A percentile compares a stretch with the other conserved stretches of the same genome.
Conservation (phyloP, 768 basidiomycete species). For the Paxillus involutus region DNA sequence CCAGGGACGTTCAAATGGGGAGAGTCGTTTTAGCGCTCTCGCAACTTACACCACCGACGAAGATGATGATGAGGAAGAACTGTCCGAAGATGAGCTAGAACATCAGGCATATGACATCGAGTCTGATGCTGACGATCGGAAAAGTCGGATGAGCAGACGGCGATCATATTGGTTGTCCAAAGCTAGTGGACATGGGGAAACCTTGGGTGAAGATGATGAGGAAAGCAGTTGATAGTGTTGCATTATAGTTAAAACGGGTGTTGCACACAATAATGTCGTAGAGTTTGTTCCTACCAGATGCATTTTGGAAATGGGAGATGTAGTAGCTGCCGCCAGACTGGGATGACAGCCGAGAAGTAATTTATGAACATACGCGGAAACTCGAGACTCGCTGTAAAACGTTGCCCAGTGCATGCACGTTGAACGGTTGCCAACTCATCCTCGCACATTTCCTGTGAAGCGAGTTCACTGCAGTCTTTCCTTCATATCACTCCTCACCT, state of each 20-base stretch:
- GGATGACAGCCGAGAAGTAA: neutral
- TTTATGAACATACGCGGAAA: neutral
- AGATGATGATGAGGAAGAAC: slow-evolving; percentile 38
- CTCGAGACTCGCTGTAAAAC: slow-evolving; percentile 1
- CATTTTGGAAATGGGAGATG: neutral
- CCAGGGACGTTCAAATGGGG: slow-evolving; percentile 47
- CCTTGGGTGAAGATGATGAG: slow-evolving; percentile 17
- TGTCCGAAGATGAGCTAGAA: slow-evolving; percentile 29
- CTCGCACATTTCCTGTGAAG: neutral
- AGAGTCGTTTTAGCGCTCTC: slow-evolving; percentile 31
- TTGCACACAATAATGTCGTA: neutral
- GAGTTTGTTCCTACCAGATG: neutral
- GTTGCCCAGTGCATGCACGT: slow-evolving; percentile 2
- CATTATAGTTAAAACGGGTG: neutral
- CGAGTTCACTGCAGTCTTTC: slow-evolving; percentile 1
- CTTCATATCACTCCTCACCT: neutral
- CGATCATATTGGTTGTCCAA: slow-evolving; percentile 65
- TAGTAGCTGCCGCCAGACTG: neutral
- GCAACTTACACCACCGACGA: slow-evolving; percentile 54
- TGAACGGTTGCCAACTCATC: slow-evolving; percentile 1
- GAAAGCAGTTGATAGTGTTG: slow-evolving; percentile 1
- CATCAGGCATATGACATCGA: slow-evolving; percentile 23
- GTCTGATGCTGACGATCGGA: slow-evolving; percentile 25
- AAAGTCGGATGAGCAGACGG: slow-evolving; percentile 21
- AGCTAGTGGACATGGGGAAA: slow-evolving; percentile 30